A percentile compares a stretch with the other conserved stretches of the same genome.
These are phyloP conservation scores for Colletotrichum echinochloae DNA, from an alignment of 2,329 filamentous ascomycete genomes.

Conservation along the genomic window DNA sequence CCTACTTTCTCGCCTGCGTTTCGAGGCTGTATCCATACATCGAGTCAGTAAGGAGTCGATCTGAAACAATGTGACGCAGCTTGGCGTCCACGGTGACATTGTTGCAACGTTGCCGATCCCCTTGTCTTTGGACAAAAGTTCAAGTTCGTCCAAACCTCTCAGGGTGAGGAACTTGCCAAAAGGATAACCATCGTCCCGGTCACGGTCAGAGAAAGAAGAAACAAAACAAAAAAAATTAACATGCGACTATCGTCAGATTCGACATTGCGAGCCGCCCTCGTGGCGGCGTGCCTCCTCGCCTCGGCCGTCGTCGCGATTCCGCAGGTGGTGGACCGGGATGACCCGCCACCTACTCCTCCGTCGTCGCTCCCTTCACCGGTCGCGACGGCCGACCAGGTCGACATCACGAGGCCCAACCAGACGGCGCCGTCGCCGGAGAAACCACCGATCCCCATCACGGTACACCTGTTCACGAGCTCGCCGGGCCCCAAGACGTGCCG, in stretches of 20 bases:
- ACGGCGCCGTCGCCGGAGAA: neutral
- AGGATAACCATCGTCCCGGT: too few species aligned
- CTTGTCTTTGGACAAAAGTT: neutral
- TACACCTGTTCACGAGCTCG: conserved; percentile 29
- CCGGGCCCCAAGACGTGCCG: conserved; percentile 35
- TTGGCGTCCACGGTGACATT: conserved; percentile 14
- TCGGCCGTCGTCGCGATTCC: conserved; percentile 21
- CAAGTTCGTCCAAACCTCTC: neutral
- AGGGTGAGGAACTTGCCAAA: too few species aligned
- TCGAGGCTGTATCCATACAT: conserved; percentile 20
- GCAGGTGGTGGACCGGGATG: conserved; percentile 27
- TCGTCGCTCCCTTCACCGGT: conserved; percentile 5
- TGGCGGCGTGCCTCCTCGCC: conserved; percentile 27
- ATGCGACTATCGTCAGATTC: conserved; percentile 30
- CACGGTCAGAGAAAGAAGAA: neutral
- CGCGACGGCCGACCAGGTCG: conserved; percentile 31
- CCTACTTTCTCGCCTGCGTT: neutral
- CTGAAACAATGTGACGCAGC: conserved; percentile 38
- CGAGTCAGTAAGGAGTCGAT: neutral
- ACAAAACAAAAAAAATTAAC: neutral
- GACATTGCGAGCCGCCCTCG: conserved; percentile 1
- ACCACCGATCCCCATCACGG: conserved; percentile 33
- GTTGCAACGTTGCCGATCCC: neutral
- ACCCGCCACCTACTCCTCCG: conserved; percentile 16
- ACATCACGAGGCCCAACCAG: conserved; percentile 14